Conservation (phyloP, 768 basidiomycete genomes). For the Favolaschia claudopus region DNA sequence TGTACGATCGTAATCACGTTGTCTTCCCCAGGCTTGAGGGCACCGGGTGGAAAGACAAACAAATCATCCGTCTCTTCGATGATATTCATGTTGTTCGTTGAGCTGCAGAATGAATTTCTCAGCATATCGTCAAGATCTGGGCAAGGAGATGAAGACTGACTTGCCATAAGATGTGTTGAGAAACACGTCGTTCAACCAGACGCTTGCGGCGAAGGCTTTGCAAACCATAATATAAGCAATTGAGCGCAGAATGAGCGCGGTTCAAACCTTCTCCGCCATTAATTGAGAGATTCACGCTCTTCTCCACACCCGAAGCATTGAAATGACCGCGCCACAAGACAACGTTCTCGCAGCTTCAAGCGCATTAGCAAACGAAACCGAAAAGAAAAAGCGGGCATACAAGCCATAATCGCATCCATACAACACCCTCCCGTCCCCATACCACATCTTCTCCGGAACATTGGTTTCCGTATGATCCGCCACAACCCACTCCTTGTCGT, state of each 20-base stretch:
- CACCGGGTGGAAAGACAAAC: slow-evolving; percentile 66
- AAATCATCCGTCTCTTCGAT: slow-evolving; percentile 73
- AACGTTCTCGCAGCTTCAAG: slow-evolving; percentile 76
- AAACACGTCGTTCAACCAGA: slow-evolving; percentile 82
- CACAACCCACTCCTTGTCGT: slow-evolving; percentile 68
- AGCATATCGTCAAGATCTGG: no score
- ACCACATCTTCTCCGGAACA: slow-evolving; percentile 71
- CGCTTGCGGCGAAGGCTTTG: slow-evolving; percentile 84
- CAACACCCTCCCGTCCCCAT: slow-evolving; percentile 79
- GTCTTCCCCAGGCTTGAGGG: slow-evolving; percentile 62
- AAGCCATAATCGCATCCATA: slow-evolving; percentile 91
- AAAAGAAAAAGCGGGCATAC: slow-evolving; percentile 48
- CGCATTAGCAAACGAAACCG: slow-evolving; percentile 5
- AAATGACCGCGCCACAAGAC: slow-evolving; percentile 89
- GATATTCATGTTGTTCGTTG: slow-evolving; percentile 68
- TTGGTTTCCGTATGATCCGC: slow-evolving; percentile 78
- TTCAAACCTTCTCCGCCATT: slow-evolving; percentile 78
- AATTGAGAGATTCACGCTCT: slow-evolving; percentile 75
- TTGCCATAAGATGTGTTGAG: slow-evolving; percentile 78
- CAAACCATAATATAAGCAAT: neutral
- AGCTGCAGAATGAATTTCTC: slow-evolving; percentile 47
- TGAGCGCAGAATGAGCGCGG: neutral
- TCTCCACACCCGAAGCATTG: slow-evolving; percentile 63
- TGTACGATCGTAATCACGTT: slow-evolving; percentile 84
- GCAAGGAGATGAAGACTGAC: slow-evolving; percentile 43